A percentile compares a stretch with the other conserved stretches of the same genome.
Evolutionary conservation across 345 rosid genomes (phyloP).

Genomic region (Citrus cavaleriei): DNA sequence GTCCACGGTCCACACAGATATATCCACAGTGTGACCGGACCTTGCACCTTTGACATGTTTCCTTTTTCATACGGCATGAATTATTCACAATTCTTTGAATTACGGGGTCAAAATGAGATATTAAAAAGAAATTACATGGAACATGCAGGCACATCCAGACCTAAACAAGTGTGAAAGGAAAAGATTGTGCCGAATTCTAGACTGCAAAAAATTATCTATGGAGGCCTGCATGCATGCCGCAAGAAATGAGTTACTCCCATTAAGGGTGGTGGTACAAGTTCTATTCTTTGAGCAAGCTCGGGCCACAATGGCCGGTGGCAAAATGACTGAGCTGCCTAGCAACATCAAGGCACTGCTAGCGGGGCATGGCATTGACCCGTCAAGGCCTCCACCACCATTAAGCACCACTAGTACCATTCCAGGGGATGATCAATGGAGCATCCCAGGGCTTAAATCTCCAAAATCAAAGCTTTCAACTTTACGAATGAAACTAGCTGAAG

Average conservation of each 20-base stretch:
- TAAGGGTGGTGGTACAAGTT: slow-evolving; percentile 94
- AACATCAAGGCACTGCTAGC: slow-evolving; percentile 87
- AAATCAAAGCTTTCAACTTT: slow-evolving; percentile 66
- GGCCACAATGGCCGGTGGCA: slow-evolving; percentile 61
- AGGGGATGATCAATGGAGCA: slow-evolving; percentile 91
- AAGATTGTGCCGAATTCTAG: slow-evolving; percentile 67
- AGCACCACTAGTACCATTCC: slow-evolving; percentile 66
- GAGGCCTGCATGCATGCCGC: slow-evolving; percentile 99
- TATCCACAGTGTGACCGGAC: background rate
- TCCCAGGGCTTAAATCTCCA: slow-evolving; percentile 81
- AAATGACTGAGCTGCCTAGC: slow-evolving; percentile 72
- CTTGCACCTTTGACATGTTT: background rate
- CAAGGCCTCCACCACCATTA: slow-evolving; percentile 53
- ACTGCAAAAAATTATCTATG: slow-evolving; percentile 93
- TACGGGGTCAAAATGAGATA: background rate
- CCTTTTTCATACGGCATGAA: background rate
- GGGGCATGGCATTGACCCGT: slow-evolving; percentile 67
- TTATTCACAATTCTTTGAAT: background rate
- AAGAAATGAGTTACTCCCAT: slow-evolving; percentile 81
- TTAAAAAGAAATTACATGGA: background rate
- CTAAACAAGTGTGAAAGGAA: slow-evolving; percentile 84
- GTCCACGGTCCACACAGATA: background rate
- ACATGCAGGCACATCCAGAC: slow-evolving; percentile 66
- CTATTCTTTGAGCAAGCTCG: slow-evolving; percentile 94
- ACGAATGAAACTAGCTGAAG: slow-evolving; percentile 83